Base-by-base conservation (phyloP, 1,139 yeast species). In the Sugiyamaella paludigena region DNA sequence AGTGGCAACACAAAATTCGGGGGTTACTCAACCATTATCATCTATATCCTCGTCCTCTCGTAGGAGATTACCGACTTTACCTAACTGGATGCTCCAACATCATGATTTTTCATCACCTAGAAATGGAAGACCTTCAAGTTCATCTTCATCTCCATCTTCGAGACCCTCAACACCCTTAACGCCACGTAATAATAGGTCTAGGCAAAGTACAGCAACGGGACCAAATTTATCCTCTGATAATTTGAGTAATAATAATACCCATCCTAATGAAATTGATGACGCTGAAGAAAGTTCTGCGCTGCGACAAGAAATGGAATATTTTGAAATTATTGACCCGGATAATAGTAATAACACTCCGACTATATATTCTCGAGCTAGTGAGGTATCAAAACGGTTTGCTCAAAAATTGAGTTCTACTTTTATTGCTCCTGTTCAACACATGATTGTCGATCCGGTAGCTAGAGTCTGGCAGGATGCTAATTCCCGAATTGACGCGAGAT, bases 401-500 rank as follows among this genome's bases (percentile, higher is more conserved):
- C 43, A 45, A 13, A 71, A 72, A 48, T 68, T 82, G 60, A 77
- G 70, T 52, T 63, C 66, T 38, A 64, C 72, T 32, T 66, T 84
- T 11, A 72, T 80, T 27, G 63, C 68, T 32, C 88, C 88, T 0
- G 77, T 83, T 4, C 62, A 60, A 33, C 68, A 77, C 29, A 74
- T 71, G 45, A 74, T 82, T 16, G 68, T 84, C 36, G 92, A 84
- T 59, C 94, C 95, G 0, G 76, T 86, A 9, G 83, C 80, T 39
- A 84, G 80, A 58, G 73, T 80, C 0, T 80, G 81, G 63, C 68
- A 69, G 43, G 73, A 66, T 47, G 52, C 77, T 33, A 70, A 70
- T 49, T 59, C 69, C 40, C 74, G 74, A 40, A 72, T 81, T 49
- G 96, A 89, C 58, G 68, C 70, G 36, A 67, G 75, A 36, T 69